Evolutionary conservation across 345 rosid species (phyloP).

Genomic region (Carallia brachiata): DNA sequence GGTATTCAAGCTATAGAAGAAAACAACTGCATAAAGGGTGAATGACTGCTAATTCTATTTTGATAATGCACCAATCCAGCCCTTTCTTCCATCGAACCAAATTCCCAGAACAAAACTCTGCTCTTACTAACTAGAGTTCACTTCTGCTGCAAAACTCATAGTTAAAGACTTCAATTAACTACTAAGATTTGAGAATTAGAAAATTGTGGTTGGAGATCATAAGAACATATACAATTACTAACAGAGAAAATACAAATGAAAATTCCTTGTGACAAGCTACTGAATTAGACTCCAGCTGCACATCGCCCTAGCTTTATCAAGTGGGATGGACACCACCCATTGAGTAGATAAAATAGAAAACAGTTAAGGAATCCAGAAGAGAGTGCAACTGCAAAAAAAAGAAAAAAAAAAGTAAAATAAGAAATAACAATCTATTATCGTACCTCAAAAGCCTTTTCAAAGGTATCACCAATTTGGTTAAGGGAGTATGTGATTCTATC

Average conservation of each 20-base stretch:
- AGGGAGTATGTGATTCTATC: conserved; percentile 69
- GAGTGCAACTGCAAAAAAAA: not conserved
- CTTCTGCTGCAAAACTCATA: not conserved
- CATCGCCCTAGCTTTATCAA: too few relatives aligned
- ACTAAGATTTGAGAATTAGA: not conserved
- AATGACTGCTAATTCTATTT: too few relatives aligned
- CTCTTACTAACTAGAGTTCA: not conserved
- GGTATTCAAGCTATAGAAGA: too few relatives aligned
- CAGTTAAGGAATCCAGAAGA: not conserved
- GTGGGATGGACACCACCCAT: not conserved
- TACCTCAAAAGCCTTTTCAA: conserved; percentile 89
- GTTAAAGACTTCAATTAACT: not conserved
- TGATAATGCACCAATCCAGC: too few relatives aligned
- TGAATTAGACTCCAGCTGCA: too few relatives aligned
- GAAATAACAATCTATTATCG: not conserved
- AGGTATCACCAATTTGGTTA: conserved; percentile 79
- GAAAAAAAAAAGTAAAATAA: not conserved
- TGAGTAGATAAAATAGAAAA: not conserved
- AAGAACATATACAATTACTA: too few relatives aligned
- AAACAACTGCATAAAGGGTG: too few relatives aligned
- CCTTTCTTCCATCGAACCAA: too few relatives aligned
- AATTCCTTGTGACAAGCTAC: too few relatives aligned
- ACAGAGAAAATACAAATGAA: too few relatives aligned
- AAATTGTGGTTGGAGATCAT: not conserved
- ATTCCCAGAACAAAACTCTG: too few relatives aligned